Evolutionary conservation across 2,329 filamentous ascomycete genomes (phyloP), one percentile per base, ranked within the genome.

Genomic region (Corniculantispora saksenae): DNA sequence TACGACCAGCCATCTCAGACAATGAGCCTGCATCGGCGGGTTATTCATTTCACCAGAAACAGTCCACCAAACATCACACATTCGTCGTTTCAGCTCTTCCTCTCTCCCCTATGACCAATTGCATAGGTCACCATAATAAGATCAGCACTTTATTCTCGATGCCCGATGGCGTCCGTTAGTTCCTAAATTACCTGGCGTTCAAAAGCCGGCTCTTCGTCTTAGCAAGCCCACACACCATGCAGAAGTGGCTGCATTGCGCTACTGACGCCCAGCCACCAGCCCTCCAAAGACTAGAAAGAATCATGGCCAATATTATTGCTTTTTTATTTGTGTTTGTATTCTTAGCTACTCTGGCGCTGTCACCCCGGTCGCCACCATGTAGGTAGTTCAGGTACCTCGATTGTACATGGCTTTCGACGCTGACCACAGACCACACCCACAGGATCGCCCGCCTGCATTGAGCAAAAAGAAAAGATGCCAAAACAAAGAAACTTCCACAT

Each of bases 401-500:
- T 50, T 35, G 57, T 54, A 61, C 19, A 48, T 23, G 45, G 50
- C n/a, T 27, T 25, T 15, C n/a, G 40, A 27, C 23, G 45, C 54
- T 57, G 23, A 29, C 25, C 17, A 29, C 48, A 25, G 45, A 23
- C 23, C 25, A 83, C 79, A 82, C 10, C 82, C 82, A 19, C 71
- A 80, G 43, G 74, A 83, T 61, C 78, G 77, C 63, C 74, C 78
- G 63, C 79, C 78, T 17, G 79, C 82, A 55, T 86, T 86, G 73
- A 83, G 84, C 7, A 78, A 81, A n/a, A 86, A 77, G 83, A 65
- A 48, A 35, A 17, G 19, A 38, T 32, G 12, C 21, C 15, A 38
- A 48, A 27, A 19, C 27, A 50, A 50, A 35, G 32, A 50, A 63
- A 27, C 58, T 38, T 13, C 12, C 6, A 27, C 9, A 45, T n/a